Conservation (phyloP, 2,329 filamentous ascomycete species). For the Claviceps maximensis region DNA sequence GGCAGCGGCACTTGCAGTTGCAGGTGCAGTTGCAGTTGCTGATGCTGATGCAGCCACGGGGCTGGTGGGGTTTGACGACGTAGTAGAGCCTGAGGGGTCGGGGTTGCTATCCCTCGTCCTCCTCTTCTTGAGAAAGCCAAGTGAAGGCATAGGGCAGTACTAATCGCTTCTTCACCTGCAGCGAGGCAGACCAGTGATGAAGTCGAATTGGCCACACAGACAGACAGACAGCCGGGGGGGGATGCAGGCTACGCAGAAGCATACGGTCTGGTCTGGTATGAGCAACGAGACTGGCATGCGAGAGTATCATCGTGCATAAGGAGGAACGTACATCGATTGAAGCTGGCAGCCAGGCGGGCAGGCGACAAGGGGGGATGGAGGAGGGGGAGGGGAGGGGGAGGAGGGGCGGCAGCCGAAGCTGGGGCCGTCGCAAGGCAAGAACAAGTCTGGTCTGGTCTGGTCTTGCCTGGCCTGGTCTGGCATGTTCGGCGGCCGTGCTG, state of each 20-base stretch:
- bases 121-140: constrained; percentile 98
- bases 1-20: not conserved
- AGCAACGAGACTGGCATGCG: not conserved
- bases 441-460: too few species aligned
- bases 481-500: too few species aligned
- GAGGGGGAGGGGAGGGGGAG: not conserved
- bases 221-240: not conserved
- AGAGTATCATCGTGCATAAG: not conserved
- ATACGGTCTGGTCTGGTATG: too few species aligned
- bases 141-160: constrained; percentile 65
- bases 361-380: not conserved
- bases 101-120: constrained; percentile 82
- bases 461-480: too few species aligned
- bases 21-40: not conserved
- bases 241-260: not conserved
- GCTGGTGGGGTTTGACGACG: constrained; percentile 49
- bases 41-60: constrained; percentile 37
- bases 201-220: constrained; percentile 1
- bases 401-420: too few species aligned
- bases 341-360: not conserved
- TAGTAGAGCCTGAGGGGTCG: constrained; percentile 37
- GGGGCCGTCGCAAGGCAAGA: too few species aligned
- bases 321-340: too few species aligned
- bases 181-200: constrained; percentile 1
- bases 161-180: constrained; percentile 9